These are phyloP conservation scores for Phoma sp. DNA, from an alignment of 2,329 filamentous ascomycete species.

Conservation along the genomic window DNA sequence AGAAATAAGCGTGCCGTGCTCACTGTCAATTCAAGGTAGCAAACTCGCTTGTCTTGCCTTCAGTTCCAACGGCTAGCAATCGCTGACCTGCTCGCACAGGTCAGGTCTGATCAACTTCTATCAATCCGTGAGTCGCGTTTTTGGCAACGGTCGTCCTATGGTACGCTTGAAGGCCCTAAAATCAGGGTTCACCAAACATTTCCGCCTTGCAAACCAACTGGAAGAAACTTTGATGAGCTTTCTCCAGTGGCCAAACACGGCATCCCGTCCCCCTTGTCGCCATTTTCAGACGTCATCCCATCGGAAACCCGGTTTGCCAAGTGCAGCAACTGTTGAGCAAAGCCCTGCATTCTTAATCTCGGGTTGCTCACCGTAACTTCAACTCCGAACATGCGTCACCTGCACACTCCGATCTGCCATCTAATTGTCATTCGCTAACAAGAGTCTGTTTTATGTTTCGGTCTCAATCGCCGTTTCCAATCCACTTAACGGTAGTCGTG, in stretches of 20 bases:
- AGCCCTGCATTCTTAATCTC: slow-evolving; percentile 14
- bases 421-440: neutral
- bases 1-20: slow-evolving; percentile 17
- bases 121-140: neutral
- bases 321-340: slow-evolving; percentile 19
- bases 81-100: neutral
- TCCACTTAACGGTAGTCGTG: neutral
- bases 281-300: slow-evolving; percentile 16
- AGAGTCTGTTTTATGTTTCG: neutral
- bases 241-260: slow-evolving; percentile 12
- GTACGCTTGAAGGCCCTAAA: slow-evolving; percentile 6
- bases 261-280: slow-evolving; percentile 20
- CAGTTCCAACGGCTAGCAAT: slow-evolving; percentile 10
- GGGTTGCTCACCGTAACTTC: slow-evolving; percentile 17
- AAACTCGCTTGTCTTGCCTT: slow-evolving; percentile 24
- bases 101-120: neutral
- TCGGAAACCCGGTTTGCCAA: slow-evolving; percentile 16
- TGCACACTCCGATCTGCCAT: neutral
- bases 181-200: neutral
- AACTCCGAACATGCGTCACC: slow-evolving; percentile 5
- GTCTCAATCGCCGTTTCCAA: slow-evolving; percentile 1
- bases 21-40: slow-evolving; percentile 15
- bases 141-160: neutral
- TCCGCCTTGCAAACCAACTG: neutral
- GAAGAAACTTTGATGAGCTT: slow-evolving; percentile 2